phyloP scores from a whole-genome alignment of 1,284 basidiomycete genomes.

The Trichosporon coremiiforme region DNA sequence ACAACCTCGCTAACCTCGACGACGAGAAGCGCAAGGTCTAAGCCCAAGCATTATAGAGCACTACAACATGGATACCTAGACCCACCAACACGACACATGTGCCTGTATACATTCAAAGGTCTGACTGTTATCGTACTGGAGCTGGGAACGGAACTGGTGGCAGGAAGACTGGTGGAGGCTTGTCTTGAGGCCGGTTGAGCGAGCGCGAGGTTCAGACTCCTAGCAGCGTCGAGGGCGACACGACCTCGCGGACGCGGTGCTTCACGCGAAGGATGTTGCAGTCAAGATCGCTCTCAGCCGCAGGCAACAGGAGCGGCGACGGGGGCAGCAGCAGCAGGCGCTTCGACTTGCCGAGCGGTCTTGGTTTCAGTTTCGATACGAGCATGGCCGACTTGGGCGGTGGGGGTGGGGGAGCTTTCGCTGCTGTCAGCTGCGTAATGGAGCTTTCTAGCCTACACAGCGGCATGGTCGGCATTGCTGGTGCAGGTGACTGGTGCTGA shows the following conservation, averaged over 20 bases:
- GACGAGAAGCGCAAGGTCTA: neutral
- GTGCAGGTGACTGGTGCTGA: neutral
- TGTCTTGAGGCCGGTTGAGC: too few species aligned
- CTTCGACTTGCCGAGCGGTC: neutral
- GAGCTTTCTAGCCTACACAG: neutral
- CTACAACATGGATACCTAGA: neutral
- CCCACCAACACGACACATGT: neutral
- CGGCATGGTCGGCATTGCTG: neutral
- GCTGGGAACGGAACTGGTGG: neutral
- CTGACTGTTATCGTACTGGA: neutral
- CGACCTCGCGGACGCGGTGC: neutral
- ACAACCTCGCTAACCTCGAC: neutral
- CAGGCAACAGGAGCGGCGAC: slow-evolving; percentile 21
- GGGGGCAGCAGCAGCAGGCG: slow-evolving; percentile 6
- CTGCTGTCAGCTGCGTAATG: neutral
- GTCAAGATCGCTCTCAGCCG: neutral
- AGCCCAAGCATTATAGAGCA: neutral
- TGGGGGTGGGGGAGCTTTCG: neutral
- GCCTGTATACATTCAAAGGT: neutral
- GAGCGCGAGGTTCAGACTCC: neutral
- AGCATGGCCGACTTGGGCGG: neutral
- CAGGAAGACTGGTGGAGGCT: too few species aligned
- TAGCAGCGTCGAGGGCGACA: slow-evolving; percentile 3
- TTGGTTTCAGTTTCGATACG: neutral
- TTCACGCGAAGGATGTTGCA: neutral